Percentiles rank a stretch among this genome's conserved stretches.
These are phyloP conservation scores for Diversispora eburnea DNA, from an alignment of 192 early-diverging fungal genomes.

Conservation along the genomic window DNA sequence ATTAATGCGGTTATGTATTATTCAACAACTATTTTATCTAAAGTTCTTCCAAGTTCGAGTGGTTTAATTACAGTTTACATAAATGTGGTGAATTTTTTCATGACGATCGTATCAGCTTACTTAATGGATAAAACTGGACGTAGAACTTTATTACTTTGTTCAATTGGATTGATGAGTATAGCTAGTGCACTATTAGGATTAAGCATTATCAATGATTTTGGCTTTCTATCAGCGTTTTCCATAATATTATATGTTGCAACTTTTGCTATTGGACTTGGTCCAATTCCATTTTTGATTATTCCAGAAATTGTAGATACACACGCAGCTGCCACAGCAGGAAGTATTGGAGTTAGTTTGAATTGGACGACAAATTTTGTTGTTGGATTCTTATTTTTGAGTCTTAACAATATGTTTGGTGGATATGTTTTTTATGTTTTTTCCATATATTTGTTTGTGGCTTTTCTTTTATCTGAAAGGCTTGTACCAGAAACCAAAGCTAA, in stretches of 20 bases:
- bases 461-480: conserved; percentile 42
- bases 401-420: conserved; percentile 47
- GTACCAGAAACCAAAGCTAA: conserved; percentile 73
- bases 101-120: conserved; percentile 67
- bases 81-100: conserved; percentile 66
- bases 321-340: conserved; percentile 60
- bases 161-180: conserved; percentile 55
- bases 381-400: conserved; percentile 56
- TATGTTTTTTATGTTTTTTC: conserved; percentile 69
- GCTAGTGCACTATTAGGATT: conserved; percentile 58
- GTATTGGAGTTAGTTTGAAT: conserved; percentile 61
- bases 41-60: conserved; percentile 57
- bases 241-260: conserved; percentile 73
- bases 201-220: conserved; percentile 50
- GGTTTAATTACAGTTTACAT: conserved; percentile 77
- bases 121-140: conserved; percentile 77
- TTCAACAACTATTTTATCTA: conserved; percentile 68
- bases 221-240: conserved; percentile 59
- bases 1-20: conserved; percentile 90
- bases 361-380: conserved; percentile 65
- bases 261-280: conserved; percentile 76
- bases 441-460: conserved; percentile 41
- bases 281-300: conserved; percentile 79
- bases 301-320: conserved; percentile 72
- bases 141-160: conserved; percentile 62